These are phyloP conservation scores for Arxiozyma slooffiae DNA, from an alignment of 1,139 yeast species.

Conservation along the genomic window DNA sequence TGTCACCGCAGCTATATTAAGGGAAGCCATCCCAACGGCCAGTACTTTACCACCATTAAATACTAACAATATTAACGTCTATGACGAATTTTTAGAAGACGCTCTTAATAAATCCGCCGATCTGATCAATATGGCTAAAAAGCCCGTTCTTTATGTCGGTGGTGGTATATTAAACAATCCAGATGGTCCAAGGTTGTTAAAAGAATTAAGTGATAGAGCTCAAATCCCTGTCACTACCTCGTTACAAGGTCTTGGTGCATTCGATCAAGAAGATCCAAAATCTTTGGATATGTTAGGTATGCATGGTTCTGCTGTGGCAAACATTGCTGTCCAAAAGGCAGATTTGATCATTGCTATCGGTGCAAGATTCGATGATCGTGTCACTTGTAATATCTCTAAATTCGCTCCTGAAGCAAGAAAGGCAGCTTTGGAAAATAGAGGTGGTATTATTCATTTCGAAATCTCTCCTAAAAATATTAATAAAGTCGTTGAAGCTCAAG, in stretches of 20 bases:
- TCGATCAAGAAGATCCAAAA: conserved; percentile 84
- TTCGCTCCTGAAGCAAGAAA: conserved; percentile 90
- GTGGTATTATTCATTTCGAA: conserved; percentile 95
- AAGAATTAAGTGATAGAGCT: conserved; percentile 83
- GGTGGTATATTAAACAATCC: conserved; percentile 75
- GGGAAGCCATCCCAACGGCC: conserved; percentile 71
- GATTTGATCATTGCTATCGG: conserved; percentile 91
- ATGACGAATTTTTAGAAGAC: conserved; percentile 62
- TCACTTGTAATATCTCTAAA: conserved; percentile 72
- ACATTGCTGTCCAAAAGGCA: conserved; percentile 85
- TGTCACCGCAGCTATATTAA: conserved; percentile 84
- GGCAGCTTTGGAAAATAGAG: conserved; percentile 81
- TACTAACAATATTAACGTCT: conserved; percentile 37
- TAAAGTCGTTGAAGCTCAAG: conserved; percentile 94
- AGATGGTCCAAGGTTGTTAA: conserved; percentile 71
- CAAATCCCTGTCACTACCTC: conserved; percentile 94
- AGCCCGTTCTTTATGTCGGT: conserved; percentile 85
- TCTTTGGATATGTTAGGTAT: conserved; percentile 94
- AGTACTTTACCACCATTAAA: conserved; percentile 76
- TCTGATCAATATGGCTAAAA: conserved; percentile 71
- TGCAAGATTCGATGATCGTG: conserved; percentile 97
- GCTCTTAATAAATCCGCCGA: conserved; percentile 70
- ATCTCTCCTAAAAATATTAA: conserved; percentile 93
- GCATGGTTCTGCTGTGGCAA: conserved; percentile 97
- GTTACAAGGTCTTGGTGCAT: conserved; percentile 86